Conservation (phyloP, 208 protist genomes). For the Acanthamoeba royreba region DNA sequence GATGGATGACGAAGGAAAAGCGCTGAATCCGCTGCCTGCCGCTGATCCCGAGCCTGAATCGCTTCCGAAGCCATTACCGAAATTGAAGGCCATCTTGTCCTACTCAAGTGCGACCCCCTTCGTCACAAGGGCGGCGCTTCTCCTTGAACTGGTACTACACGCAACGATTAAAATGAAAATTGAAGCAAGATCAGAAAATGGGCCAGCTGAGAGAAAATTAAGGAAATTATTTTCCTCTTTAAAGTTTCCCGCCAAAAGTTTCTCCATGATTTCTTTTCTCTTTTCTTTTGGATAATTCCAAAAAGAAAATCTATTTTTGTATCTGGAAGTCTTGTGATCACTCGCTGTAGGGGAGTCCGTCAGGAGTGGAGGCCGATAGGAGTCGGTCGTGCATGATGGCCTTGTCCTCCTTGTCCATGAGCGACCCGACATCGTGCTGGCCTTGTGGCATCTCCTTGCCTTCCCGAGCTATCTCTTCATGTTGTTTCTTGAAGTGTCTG, state of each 20-base stretch:
- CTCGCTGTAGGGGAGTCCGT: slow-evolving; percentile 11
- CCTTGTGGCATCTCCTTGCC: not conserved
- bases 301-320: too few relatives aligned
- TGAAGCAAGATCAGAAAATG: too few relatives aligned
- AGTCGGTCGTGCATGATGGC: not conserved
- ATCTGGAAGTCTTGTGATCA: too few relatives aligned
- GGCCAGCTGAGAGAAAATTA: too few relatives aligned
- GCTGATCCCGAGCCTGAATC: not conserved
- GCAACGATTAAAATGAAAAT: too few relatives aligned
- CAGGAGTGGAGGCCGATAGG: not conserved
- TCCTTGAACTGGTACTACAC: too few relatives aligned
- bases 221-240: too few relatives aligned
- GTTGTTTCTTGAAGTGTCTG: not conserved
- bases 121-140: too few relatives aligned
- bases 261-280: too few relatives aligned
- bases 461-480: not conserved
- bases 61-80: not conserved
- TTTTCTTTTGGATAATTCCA: too few relatives aligned
- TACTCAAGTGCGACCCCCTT: too few relatives aligned
- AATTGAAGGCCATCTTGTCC: not conserved
- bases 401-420: slow-evolving; percentile 22
- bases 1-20: not conserved
- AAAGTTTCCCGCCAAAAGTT: too few relatives aligned
- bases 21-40: not conserved
- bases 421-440: not conserved